Percentiles rank a stretch among this genome's conserved stretches.
Evolutionary conservation across 768 basidiomycete species (phyloP).

Genomic region (Clitopilus passeckerianus): DNA sequence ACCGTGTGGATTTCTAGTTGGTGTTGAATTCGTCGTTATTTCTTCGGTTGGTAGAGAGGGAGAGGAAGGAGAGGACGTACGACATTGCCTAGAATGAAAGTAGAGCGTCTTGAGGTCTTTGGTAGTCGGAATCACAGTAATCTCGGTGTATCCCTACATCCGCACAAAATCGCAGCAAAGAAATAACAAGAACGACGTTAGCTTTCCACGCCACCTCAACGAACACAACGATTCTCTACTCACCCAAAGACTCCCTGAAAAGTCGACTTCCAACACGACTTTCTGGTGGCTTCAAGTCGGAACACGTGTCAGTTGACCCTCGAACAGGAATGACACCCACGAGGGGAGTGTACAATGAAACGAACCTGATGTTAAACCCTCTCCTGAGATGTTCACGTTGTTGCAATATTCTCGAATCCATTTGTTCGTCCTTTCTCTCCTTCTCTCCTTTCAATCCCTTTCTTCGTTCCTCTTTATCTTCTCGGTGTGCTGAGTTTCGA

Average conservation of each 20-base stretch:
- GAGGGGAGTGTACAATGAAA: conserved; percentile 21
- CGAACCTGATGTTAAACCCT: conserved; percentile 88
- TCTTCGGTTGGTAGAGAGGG: conserved; percentile 8
- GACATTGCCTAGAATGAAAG: conserved; percentile 85
- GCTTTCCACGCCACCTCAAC: neutral
- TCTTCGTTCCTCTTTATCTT: neutral
- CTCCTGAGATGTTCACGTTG: conserved; percentile 78
- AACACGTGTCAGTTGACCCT: conserved; percentile 34
- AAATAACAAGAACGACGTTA: too few relatives aligned
- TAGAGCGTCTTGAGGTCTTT: conserved; percentile 78
- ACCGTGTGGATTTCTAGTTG: conserved; percentile 65
- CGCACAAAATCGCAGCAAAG: conserved; percentile 38
- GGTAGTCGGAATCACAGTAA: conserved; percentile 80
- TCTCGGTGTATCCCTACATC: conserved; percentile 92
- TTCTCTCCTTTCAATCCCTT: neutral
- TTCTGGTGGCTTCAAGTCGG: conserved; percentile 92
- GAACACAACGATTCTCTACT: conserved; percentile 18
- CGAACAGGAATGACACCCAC: neutral
- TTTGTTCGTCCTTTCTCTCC: conserved; percentile 12
- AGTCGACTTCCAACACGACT: conserved; percentile 91
- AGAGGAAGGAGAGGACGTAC: conserved; percentile 39
- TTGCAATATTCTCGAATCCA: conserved; percentile 37
- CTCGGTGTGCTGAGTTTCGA: neutral
- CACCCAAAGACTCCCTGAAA: conserved; percentile 82
- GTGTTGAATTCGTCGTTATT: neutral